These are phyloP conservation scores for Aspergillaceae sp. DNA, from an alignment of 2,329 filamentous ascomycete genomes.

Conservation along the genomic window DNA sequence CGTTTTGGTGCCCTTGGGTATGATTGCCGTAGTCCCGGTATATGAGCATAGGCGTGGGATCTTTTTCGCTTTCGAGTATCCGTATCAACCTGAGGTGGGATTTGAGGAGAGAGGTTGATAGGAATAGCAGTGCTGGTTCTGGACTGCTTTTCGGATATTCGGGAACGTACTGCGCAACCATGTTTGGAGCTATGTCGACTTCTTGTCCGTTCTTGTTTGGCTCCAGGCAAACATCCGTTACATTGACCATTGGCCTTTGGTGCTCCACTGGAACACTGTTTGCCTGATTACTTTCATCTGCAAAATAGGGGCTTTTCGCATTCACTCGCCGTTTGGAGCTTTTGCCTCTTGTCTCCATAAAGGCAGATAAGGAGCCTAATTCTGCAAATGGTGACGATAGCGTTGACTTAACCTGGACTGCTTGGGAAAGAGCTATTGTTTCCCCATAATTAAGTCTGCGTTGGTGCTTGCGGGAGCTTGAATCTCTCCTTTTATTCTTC, in stretches of 20 bases:
- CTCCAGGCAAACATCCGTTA: not conserved
- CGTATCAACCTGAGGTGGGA: slow-evolving; percentile 16
- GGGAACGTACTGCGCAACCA: slow-evolving; percentile 11
- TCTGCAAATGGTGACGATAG: slow-evolving; percentile 16
- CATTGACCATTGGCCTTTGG: not conserved
- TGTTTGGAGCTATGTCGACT: not conserved
- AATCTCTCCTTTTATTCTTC: not conserved
- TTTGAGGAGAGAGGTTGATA: slow-evolving; percentile 20
- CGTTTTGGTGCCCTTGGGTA: slow-evolving; percentile 3
- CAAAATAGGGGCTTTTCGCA: slow-evolving; percentile 19
- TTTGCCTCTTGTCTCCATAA: slow-evolving; percentile 42
- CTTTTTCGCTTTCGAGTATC: slow-evolving; percentile 10
- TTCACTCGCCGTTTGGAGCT: slow-evolving; percentile 18
- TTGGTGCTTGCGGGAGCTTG: not conserved
- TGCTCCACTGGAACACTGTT: not conserved
- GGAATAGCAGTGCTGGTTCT: slow-evolving; percentile 18
- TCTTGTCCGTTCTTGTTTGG: not conserved
- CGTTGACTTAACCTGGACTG: slow-evolving; percentile 2
- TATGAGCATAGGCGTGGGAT: slow-evolving; percentile 9
- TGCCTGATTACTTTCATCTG: not conserved
- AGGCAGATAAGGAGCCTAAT: slow-evolving; percentile 41
- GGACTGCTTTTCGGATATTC: not conserved
- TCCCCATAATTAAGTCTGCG: not conserved
- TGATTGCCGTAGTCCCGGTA: slow-evolving; percentile 18
- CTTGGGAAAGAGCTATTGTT: not conserved